These are phyloP conservation scores for Leccinum longicurvipes DNA, from an alignment of 768 basidiomycete species.

Conservation along the genomic window DNA sequence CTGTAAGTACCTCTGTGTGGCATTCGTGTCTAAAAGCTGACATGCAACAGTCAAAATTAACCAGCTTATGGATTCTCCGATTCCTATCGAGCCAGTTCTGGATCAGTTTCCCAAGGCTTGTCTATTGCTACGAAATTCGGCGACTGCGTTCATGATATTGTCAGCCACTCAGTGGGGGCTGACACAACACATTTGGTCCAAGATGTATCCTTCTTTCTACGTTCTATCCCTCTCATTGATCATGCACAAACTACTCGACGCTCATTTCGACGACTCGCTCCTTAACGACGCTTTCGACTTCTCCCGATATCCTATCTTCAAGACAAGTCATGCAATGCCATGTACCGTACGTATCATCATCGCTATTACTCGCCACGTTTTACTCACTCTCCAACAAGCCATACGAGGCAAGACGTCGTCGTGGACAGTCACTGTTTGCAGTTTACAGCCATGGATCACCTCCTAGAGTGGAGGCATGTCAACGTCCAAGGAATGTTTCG, in stretches of 20 bases:
- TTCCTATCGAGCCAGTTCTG: neutral
- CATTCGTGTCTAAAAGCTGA: slow-evolving; percentile 3
- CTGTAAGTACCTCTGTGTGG: slow-evolving; percentile 11
- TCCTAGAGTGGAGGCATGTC: neutral
- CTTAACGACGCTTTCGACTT: slow-evolving; percentile 21
- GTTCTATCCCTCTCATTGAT: neutral
- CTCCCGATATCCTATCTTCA: slow-evolving; percentile 11
- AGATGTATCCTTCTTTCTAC: neutral
- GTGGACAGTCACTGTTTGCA: slow-evolving; percentile 1
- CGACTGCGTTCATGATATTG: neutral
- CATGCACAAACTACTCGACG: slow-evolving; percentile 9
- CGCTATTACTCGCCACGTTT: neutral
- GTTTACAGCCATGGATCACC: neutral
- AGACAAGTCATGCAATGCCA: neutral
- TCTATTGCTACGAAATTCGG: neutral
- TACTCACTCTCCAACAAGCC: neutral
- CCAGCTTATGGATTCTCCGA: slow-evolving; percentile 6
- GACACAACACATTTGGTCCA: neutral
- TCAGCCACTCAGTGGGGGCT: slow-evolving; percentile 18
- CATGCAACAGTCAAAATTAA: slow-evolving; percentile 8
- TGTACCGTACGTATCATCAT: slow-evolving; percentile 7
- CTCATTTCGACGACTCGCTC: slow-evolving; percentile 21
- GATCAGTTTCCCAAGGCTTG: neutral
- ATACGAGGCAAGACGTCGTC: neutral
- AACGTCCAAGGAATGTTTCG: slow-evolving; percentile 19